Evolutionary conservation across 495 filamentous ascomycete species (phyloP).

Genomic region (Trichoderma erinaceum): DNA sequence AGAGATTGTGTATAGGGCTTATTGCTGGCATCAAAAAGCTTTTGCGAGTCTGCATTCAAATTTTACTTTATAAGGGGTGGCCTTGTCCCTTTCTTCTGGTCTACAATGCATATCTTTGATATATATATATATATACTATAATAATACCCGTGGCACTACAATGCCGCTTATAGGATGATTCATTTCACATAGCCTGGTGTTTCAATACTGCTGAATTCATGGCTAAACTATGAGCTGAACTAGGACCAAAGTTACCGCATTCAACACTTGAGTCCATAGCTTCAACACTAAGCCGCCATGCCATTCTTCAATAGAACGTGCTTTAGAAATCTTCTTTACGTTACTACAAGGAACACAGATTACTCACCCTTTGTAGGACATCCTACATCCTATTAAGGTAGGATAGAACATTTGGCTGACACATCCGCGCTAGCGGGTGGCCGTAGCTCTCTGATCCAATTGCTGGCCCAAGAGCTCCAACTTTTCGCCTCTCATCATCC

Average conservation of each 20-base stretch:
- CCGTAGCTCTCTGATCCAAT: not conserved
- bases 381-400: not conserved
- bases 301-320: no score
- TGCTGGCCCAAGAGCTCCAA: not conserved
- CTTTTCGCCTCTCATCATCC: not conserved
- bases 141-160: conserved; percentile 3
- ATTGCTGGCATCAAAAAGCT: conserved; percentile 5
- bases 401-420: not conserved
- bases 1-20: not conserved
- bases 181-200: not conserved
- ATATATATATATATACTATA: not conserved
- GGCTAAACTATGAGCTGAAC: not conserved
- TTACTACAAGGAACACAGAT: not conserved
- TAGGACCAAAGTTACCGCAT: no score
- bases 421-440: not conserved
- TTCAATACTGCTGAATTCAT: not conserved
- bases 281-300: no score
- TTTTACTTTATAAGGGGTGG: not conserved
- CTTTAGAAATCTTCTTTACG: no score
- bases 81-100: not conserved
- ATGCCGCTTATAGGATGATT: not conserved
- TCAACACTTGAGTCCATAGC: no score
- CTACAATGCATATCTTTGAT: not conserved
- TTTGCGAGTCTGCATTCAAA: not conserved
- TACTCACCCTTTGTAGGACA: not conserved